These are phyloP conservation scores for Kuraishia borneana DNA, from an alignment of 805 yeast species.

Conservation along the genomic window DNA sequence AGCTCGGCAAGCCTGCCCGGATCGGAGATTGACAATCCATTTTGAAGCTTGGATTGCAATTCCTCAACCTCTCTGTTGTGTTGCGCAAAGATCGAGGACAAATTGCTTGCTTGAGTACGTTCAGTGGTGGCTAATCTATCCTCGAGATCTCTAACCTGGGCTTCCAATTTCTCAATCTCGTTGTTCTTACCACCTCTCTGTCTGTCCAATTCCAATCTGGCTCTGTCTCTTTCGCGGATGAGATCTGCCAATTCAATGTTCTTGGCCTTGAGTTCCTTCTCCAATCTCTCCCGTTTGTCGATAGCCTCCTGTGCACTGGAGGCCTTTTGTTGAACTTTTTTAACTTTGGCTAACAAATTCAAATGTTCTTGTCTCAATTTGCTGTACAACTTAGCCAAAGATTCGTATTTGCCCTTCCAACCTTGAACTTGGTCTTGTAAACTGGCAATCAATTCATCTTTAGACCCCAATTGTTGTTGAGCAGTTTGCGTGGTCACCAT, in stretches of 20 bases:
- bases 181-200: constrained; percentile 50
- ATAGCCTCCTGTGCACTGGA: constrained; percentile 85
- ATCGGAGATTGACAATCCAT: constrained; percentile 9
- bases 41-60: constrained; percentile 26
- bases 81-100: constrained; percentile 45
- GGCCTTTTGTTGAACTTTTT: constrained; percentile 76
- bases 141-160: constrained; percentile 52
- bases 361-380: constrained; percentile 89
- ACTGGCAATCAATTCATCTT: constrained; percentile 58
- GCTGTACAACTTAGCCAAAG: constrained; percentile 79
- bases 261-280: constrained; percentile 74
- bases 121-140: constrained; percentile 49
- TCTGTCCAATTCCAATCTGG: constrained; percentile 71
- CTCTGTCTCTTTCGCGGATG: constrained; percentile 82
- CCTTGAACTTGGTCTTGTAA: constrained; percentile 64
- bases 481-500: constrained; percentile 49
- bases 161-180: constrained; percentile 53
- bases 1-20: constrained; percentile 18
- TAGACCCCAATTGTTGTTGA: constrained; percentile 60
- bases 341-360: constrained; percentile 63
- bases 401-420: constrained; percentile 83
- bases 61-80: constrained; percentile 54
- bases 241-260: constrained; percentile 82
- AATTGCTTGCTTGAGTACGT: constrained; percentile 50
- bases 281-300: constrained; percentile 70